These are phyloP conservation scores for Cryptosporidium sp. DNA, from an alignment of 169 alveolate species.

Conservation along the genomic window DNA sequence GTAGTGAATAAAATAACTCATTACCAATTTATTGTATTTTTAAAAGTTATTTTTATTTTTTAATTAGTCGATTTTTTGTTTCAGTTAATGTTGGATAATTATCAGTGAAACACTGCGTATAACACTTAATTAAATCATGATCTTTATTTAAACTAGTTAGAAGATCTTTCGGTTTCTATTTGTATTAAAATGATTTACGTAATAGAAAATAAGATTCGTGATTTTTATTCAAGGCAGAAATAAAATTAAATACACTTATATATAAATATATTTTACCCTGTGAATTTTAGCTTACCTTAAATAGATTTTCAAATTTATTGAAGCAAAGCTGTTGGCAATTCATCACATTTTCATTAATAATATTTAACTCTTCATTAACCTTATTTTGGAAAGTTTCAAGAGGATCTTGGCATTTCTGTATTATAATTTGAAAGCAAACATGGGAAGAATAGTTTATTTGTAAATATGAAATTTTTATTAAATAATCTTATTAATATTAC, in stretches of 20 bases:
- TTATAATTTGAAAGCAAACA: background rate
- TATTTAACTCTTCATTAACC: constrained; percentile 9
- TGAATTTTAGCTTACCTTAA: constrained; percentile 4
- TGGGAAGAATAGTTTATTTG: background rate
- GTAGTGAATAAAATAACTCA: background rate
- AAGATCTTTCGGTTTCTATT: constrained; percentile 19
- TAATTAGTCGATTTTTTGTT: background rate
- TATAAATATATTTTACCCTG: background rate
- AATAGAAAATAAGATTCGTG: background rate
- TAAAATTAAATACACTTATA: background rate
- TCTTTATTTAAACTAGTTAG: background rate
- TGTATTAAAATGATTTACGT: background rate
- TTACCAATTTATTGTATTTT: background rate
- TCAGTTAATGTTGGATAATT: constrained; percentile 9
- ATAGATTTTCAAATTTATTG: constrained; percentile 7
- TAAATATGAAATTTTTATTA: no score
- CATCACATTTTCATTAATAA: constrained; percentile 9
- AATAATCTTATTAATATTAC: background rate
- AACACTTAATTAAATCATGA: constrained; percentile 10
- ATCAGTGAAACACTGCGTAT: constrained; percentile 14
- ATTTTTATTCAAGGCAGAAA: background rate
- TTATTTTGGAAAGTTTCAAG: constrained; percentile 19
- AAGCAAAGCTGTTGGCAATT: constrained; percentile 13
- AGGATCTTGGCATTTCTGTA: constrained; percentile 26
- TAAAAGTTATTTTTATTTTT: background rate